phyloP scores from a whole-genome alignment of 768 basidiomycete genomes.

The Chalciporus sphaerocephalus region DNA sequence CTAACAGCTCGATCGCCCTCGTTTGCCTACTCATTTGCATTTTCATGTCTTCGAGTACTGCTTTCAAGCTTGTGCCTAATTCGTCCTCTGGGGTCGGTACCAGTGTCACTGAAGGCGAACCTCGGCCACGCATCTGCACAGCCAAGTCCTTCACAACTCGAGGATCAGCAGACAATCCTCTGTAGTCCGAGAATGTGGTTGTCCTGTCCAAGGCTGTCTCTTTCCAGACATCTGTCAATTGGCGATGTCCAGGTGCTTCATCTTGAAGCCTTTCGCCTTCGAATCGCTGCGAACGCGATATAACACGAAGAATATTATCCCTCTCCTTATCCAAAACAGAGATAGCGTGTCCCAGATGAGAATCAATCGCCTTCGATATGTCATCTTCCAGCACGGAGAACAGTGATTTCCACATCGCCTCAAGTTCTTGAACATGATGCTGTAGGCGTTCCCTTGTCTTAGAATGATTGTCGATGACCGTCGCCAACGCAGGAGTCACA shows the following conservation, averaged over 20 bases:
- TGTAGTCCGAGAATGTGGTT: conserved; percentile 12
- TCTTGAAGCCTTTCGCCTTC: conserved; percentile 3
- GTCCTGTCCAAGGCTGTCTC: conserved; percentile 12
- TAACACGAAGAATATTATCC: conserved; percentile 19
- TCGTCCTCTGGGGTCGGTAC: conserved; percentile 18
- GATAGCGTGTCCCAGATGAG: conserved; percentile 32
- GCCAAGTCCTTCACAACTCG: conserved; percentile 4
- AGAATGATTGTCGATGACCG: conserved; percentile 40
- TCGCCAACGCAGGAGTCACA: conserved; percentile 44
- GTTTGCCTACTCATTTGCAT: conserved; percentile 47
- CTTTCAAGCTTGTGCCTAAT: conserved; percentile 25
- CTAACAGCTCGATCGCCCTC: conserved; percentile 37
- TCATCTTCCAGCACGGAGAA: conserved; percentile 41
- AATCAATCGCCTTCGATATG: conserved; percentile 37
- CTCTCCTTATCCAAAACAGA: conserved; percentile 31
- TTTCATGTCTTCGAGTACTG: conserved; percentile 44
- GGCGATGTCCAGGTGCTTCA: conserved; percentile 9
- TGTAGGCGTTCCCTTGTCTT: conserved; percentile 42
- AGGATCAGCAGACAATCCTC: conserved; percentile 6
- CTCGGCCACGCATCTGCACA: conserved; percentile 13
- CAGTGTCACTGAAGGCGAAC: conserved; percentile 9
- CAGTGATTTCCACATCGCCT: conserved; percentile 43
- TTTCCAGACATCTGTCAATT: conserved; percentile 11
- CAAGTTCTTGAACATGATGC: conserved; percentile 37
- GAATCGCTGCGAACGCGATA: conserved; percentile 18